A percentile compares a stretch with the other conserved stretches of the same genome.
These are phyloP conservation scores for Medicago arabica DNA, from an alignment of 306 rosid species.

Conservation along the genomic window DNA sequence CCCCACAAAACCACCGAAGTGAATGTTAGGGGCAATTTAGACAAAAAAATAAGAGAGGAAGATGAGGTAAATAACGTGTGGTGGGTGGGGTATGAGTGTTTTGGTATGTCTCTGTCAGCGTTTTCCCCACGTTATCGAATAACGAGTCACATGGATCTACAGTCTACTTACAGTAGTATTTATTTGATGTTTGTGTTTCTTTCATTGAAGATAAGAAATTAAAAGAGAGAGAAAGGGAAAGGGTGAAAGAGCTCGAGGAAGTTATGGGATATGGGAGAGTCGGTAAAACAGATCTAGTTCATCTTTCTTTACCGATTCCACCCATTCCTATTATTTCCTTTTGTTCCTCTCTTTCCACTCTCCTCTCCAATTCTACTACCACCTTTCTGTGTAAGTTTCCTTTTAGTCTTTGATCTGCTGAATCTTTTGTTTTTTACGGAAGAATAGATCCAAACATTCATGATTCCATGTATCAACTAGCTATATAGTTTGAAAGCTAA, in stretches of 20 bases:
- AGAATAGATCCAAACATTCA: too few relatives aligned
- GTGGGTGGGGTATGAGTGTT: neutral
- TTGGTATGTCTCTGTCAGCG: neutral
- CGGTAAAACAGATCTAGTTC: conserved; percentile 32
- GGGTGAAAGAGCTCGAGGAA: conserved; percentile 45
- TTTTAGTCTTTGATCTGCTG: too few relatives aligned
- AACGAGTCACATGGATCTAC: neutral
- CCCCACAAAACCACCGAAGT: too few relatives aligned
- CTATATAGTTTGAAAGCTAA: too few relatives aligned
- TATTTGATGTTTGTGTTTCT: neutral
- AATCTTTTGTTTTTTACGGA: too few relatives aligned
- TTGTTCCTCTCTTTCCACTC: conserved; percentile 44
- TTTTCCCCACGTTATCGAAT: neutral
- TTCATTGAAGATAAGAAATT: neutral
- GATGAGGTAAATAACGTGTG: too few relatives aligned
- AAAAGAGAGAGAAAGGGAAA: conserved; percentile 50
- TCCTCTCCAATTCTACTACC: conserved; percentile 8
- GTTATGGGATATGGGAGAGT: conserved; percentile 52
- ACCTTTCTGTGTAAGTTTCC: too few relatives aligned
- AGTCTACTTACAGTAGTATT: neutral
- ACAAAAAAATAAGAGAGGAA: too few relatives aligned
- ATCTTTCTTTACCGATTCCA: conserved; percentile 44
- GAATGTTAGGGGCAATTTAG: too few relatives aligned
- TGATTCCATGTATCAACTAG: too few relatives aligned
- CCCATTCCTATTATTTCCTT: conserved; percentile 55